Evolutionary conservation across 1,284 basidiomycete genomes (phyloP).

Genomic region (Boletus subluridellus): DNA sequence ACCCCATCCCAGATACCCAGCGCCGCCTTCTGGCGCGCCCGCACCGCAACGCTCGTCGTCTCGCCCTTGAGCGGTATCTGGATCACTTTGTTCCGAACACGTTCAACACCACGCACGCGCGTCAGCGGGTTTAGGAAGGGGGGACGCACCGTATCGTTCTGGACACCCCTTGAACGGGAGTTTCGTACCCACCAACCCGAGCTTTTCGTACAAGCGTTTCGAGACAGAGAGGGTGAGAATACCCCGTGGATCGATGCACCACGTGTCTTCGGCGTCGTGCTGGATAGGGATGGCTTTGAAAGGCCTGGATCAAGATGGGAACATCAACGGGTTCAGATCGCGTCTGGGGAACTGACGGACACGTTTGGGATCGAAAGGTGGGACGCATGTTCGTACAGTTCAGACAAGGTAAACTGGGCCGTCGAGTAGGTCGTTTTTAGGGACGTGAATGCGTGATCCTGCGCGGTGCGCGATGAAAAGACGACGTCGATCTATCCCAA

Average conservation of each 20-base stretch:
- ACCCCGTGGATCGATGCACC: constrained; percentile 62
- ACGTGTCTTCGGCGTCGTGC: constrained; percentile 46
- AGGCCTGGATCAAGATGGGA: constrained; percentile 25
- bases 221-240: constrained; percentile 52
- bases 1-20: constrained; percentile 42
- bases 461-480: constrained; percentile 41
- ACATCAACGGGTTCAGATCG: background rate
- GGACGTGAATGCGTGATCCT: constrained; percentile 38
- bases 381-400: constrained; percentile 39
- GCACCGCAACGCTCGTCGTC: constrained; percentile 32
- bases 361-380: constrained; percentile 1
- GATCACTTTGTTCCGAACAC: constrained; percentile 39
- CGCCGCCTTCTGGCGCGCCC: constrained; percentile 36
- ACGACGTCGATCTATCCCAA: constrained; percentile 51
- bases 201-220: constrained; percentile 52
- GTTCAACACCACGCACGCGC: background rate
- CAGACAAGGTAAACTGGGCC: constrained; percentile 40
- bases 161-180: constrained; percentile 47
- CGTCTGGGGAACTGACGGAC: constrained; percentile 11
- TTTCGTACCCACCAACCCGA: constrained; percentile 53
- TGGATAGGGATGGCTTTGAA: constrained; percentile 39
- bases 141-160: constrained; percentile 47
- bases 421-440: constrained; percentile 44
- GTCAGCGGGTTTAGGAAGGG: background rate
- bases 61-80: constrained; percentile 41